Evolutionary conservation across 2,329 filamentous ascomycete genomes (phyloP).

Genomic region (Cytospora chrysosperma): DNA sequence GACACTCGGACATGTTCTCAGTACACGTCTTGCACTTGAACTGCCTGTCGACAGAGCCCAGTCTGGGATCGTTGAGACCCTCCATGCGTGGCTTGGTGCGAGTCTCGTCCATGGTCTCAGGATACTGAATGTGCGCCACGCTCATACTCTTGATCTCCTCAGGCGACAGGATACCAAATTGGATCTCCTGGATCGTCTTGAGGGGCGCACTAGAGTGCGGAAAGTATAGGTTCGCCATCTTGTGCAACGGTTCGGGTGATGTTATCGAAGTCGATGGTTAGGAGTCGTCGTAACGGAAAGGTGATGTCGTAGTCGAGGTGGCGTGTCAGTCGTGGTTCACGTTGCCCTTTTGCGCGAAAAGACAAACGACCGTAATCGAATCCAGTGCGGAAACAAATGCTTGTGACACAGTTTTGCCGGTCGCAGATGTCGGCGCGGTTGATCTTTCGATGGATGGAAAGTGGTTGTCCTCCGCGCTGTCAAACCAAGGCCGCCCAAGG

Average conservation of each 20-base stretch:
- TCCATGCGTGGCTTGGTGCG: slow-evolving; percentile 86
- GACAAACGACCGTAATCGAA: slow-evolving; percentile 3
- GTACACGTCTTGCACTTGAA: slow-evolving; percentile 96
- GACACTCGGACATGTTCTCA: slow-evolving; percentile 93
- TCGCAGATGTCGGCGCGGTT: slow-evolving; percentile 12
- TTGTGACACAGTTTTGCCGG: slow-evolving; percentile 8
- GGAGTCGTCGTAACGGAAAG: slow-evolving; percentile 19
- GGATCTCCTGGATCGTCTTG: slow-evolving; percentile 97
- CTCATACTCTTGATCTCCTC: slow-evolving; percentile 99
- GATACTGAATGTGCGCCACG: slow-evolving; percentile 91
- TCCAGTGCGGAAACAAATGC: slow-evolving; percentile 14
- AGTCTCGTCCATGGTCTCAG: slow-evolving; percentile 99
- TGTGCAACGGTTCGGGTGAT: slow-evolving; percentile 43
- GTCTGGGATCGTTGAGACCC: slow-evolving; percentile 91
- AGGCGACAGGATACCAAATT: slow-evolving; percentile 95
- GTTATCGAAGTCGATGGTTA: slow-evolving; percentile 19
- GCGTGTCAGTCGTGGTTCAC: background rate
- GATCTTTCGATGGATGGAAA: slow-evolving; percentile 21
- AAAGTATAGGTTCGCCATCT: slow-evolving; percentile 90
- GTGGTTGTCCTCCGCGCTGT: slow-evolving; percentile 25
- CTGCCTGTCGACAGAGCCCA: slow-evolving; percentile 93
- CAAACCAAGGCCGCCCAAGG: slow-evolving; percentile 40
- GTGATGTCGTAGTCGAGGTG: slow-evolving; percentile 8
- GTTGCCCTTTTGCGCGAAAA: background rate
- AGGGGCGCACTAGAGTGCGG: slow-evolving; percentile 90